Conservation (phyloP, 2,329 filamentous ascomycete species). For the Penicillium sp. region DNA sequence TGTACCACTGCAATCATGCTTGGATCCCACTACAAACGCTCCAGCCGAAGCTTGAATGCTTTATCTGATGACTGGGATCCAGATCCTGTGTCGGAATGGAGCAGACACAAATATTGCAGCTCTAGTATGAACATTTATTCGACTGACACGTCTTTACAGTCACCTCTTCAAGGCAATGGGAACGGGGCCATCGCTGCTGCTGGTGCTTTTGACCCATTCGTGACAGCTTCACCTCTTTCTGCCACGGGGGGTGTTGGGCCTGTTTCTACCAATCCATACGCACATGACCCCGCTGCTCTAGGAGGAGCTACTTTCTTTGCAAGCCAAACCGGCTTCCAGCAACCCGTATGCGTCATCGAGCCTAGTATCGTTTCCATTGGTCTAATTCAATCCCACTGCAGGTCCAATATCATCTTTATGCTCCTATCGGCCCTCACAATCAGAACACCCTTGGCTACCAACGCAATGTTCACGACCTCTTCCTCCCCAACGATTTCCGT, state of each 20-base stretch:
- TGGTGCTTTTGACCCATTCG: conserved; percentile 65
- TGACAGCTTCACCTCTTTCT: conserved; percentile 56
- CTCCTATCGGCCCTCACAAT: conserved; percentile 77
- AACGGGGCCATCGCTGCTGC: conserved; percentile 49
- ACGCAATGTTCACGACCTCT: conserved; percentile 84
- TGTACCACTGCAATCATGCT: conserved; percentile 1
- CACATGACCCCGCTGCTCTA: conserved; percentile 63
- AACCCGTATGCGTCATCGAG: conserved; percentile 56
- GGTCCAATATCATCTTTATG: conserved; percentile 92
- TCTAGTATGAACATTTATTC: conserved; percentile 8
- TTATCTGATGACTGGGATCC: conserved; percentile 23
- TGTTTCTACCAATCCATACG: conserved; percentile 72
- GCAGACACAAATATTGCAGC: conserved; percentile 6
- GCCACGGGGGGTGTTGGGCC: conserved; percentile 45
- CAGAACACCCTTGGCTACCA: conserved; percentile 84
- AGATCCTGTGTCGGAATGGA: conserved; percentile 6
- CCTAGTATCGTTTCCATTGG: neutral
- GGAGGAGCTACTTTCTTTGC: conserved; percentile 67
- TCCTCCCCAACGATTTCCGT: conserved; percentile 80
- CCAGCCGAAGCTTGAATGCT: conserved; percentile 22
- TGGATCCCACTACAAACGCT: conserved; percentile 7
- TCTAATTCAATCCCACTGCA: conserved; percentile 29
- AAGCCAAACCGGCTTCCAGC: conserved; percentile 58
- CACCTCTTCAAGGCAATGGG: conserved; percentile 47
- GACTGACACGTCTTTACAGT: conserved; percentile 27